A percentile compares a stretch with the other conserved stretches of the same genome.
phyloP scores from a whole-genome alignment of 805 yeast genomes.

The Lipomyces yamadae region DNA sequence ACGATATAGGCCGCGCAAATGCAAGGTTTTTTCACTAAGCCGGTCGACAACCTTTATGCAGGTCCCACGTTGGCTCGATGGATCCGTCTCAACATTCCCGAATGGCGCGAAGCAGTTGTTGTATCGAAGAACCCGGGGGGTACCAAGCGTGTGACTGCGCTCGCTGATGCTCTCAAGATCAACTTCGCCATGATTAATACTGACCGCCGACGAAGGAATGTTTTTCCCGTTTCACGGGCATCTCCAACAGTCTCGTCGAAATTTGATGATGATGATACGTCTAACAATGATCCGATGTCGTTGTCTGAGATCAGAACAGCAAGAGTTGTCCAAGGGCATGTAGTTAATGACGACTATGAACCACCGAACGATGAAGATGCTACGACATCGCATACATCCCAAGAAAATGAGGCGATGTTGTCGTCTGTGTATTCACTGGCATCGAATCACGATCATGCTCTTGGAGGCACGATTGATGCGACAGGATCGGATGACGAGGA shows the following conservation, averaged over 20 bases:
- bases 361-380: constrained; percentile 44
- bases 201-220: constrained; percentile 89
- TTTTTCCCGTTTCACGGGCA: constrained; percentile 50
- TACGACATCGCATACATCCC: constrained; percentile 39
- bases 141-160: constrained; percentile 94
- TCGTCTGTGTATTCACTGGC: constrained; percentile 38
- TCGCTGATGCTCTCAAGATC: constrained; percentile 95
- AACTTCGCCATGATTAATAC: constrained; percentile 99
- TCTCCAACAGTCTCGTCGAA: constrained; percentile 35
- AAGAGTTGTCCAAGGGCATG: constrained; percentile 94
- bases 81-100: constrained; percentile 88
- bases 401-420: constrained; percentile 45
- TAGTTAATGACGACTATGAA: constrained; percentile 81
- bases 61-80: constrained; percentile 96
- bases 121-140: constrained; percentile 99
- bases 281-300: constrained; percentile 39
- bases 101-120: constrained; percentile 87
- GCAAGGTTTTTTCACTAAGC: constrained; percentile 98
- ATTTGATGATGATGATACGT: constrained; percentile 33
- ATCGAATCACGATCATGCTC: constrained; percentile 54
- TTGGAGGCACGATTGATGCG: constrained; percentile 82
- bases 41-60: constrained; percentile 95
- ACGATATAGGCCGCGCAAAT: constrained; percentile 84
- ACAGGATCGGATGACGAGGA: constrained; percentile 77
- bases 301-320: constrained; percentile 83